Evolutionary conservation across 2,329 filamentous ascomycete genomes (phyloP).

Genomic region (Diaporthe vexans): DNA sequence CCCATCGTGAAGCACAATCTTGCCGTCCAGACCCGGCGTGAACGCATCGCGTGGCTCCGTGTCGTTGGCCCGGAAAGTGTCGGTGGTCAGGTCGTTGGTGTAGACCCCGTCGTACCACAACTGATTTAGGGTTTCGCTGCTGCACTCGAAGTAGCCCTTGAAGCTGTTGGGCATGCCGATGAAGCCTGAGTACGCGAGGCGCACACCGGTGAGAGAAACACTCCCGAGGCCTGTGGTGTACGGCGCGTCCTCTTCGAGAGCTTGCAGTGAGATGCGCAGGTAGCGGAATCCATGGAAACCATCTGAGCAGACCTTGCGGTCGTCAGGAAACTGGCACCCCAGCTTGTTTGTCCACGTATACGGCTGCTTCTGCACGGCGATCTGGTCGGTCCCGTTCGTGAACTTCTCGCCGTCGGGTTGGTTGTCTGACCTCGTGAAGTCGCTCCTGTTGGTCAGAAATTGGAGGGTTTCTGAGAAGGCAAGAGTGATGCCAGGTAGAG

Average conservation of each 20-base stretch:
- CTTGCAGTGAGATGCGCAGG: conserved; percentile 62
- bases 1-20: conserved; percentile 63
- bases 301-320: conserved; percentile 62
- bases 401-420: conserved; percentile 50
- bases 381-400: conserved; percentile 64
- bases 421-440: conserved; percentile 64
- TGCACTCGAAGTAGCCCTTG: conserved; percentile 66
- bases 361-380: conserved; percentile 57
- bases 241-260: conserved; percentile 58
- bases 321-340: conserved; percentile 56
- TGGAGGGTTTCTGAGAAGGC: conserved; percentile 64
- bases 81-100: conserved; percentile 64
- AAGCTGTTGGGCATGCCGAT: conserved; percentile 64
- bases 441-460: conserved; percentile 59
- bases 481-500: conserved; percentile 58
- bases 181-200: conserved; percentile 59
- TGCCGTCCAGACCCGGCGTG: conserved; percentile 59
- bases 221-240: conserved; percentile 58
- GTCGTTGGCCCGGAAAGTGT: conserved; percentile 60
- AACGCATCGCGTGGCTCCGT: conserved; percentile 62
- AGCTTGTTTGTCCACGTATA: conserved; percentile 62
- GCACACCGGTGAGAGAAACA: conserved; percentile 59
- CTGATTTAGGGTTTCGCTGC: conserved; percentile 61
- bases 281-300: conserved; percentile 68
- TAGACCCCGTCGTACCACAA: conserved; percentile 69